These are phyloP conservation scores for Chrysoporthe puriensis DNA, from an alignment of 2,329 filamentous ascomycete species.

Conservation along the genomic window DNA sequence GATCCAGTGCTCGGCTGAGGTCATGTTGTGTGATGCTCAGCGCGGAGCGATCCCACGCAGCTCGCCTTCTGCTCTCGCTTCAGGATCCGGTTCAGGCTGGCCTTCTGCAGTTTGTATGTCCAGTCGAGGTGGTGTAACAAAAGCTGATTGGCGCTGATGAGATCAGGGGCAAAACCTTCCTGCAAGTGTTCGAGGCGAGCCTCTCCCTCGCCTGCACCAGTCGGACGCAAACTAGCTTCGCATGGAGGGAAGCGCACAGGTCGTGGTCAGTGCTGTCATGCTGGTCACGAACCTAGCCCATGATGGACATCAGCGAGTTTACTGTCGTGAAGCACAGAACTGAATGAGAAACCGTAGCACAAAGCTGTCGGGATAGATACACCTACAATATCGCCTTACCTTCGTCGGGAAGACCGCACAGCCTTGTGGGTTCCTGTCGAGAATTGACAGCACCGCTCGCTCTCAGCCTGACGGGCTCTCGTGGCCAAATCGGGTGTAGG, in stretches of 20 bases:
- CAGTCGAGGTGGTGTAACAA: constrained; percentile 17
- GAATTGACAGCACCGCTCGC: not conserved
- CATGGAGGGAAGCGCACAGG: not conserved
- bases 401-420: not conserved
- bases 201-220: not conserved
- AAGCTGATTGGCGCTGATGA: constrained; percentile 9
- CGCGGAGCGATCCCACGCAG: constrained; percentile 16
- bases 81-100: constrained; percentile 13
- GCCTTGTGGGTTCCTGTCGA: not conserved
- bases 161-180: constrained; percentile 1
- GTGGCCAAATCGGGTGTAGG: not conserved
- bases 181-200: not conserved
- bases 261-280: not conserved
- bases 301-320: not conserved
- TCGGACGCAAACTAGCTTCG: not conserved
- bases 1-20: constrained; percentile 4
- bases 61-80: constrained; percentile 25
- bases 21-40: constrained; percentile 22
- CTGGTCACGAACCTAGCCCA: not conserved
- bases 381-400: not conserved
- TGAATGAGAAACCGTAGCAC: not conserved
- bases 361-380: no score
- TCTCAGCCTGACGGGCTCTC: not conserved
- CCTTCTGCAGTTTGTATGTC: constrained; percentile 21
- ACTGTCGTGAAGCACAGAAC: not conserved